Conservation (phyloP, 1,284 basidiomycete species). For the Pascua guehoae region DNA sequence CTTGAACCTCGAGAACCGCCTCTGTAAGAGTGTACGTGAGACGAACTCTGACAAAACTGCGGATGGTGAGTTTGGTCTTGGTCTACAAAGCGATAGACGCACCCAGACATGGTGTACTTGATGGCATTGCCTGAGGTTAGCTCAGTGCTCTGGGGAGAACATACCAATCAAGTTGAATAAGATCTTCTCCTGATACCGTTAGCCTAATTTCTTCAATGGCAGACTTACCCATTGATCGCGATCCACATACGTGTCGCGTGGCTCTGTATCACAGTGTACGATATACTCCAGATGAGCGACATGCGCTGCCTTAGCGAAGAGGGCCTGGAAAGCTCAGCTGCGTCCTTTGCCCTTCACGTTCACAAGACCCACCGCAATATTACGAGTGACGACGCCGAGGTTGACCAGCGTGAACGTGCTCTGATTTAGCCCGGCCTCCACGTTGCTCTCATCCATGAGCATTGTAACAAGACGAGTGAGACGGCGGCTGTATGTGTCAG, state of each 20-base stretch:
- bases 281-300: conserved; percentile 37
- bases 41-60: no score
- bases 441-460: conserved; percentile 45
- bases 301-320: conserved; percentile 45
- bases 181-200: conserved; percentile 46
- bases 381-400: conserved; percentile 45
- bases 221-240: conserved; percentile 45
- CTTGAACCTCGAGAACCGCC: conserved; percentile 40
- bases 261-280: conserved; percentile 43
- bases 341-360: not conserved
- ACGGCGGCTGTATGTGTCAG: conserved; percentile 17
- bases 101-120: conserved; percentile 43
- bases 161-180: conserved; percentile 46
- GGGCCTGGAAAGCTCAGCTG: conserved; percentile 16
- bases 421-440: conserved; percentile 44
- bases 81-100: not conserved
- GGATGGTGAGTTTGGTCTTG: not conserved
- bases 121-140: conserved; percentile 38
- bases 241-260: conserved; percentile 43
- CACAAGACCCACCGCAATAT: conserved; percentile 37
- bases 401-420: conserved; percentile 46
- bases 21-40: conserved; percentile 1
- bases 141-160: not conserved
- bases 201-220: not conserved
- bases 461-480: conserved; percentile 44